Base-by-base conservation (phyloP, 306 rosid species). In the Acacia acuminata region DNA sequence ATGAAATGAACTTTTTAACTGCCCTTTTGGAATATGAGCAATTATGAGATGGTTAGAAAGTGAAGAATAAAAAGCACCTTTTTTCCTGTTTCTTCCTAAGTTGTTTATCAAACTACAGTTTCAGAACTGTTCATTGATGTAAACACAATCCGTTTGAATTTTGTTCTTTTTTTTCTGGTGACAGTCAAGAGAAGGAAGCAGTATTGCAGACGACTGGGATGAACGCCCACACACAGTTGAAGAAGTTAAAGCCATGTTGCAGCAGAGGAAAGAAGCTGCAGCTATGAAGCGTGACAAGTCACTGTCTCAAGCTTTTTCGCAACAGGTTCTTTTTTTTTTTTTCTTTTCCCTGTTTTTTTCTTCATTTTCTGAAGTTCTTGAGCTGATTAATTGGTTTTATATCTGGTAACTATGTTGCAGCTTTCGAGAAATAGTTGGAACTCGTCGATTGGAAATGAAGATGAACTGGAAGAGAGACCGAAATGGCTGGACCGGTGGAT, bases 241-340 rank as follows among this genome's bases (percentile, higher is more conserved):
- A 82, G 97, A 96, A 91, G 93, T 96, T 40, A 96, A 92, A 83
- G 99, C 98, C 24, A 92, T 93, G 97, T 92, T 96, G 82, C 94
- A 90, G 42, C 97, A 88, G 5, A 90, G 97, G 82, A 90, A 87
- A 86, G 97, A 92, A 67, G 86, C 90, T 55, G 87, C 91, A 43
- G 94, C 98, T 43, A 79, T 92, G 93, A 95, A 89, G 84, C 93
- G 92, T 63, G 99, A 94, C 55, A 93, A 83, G 77, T 82, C 88
- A 51, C 73, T 93, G 58, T 91, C 99, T 36, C 98, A 92, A 12
- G 88, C 96, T 27, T 92, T 92, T 61, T 92, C 99, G 2, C 97
- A 91, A 83, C 97, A 96, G 99, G 98, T 96, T 88, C 27, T 74
- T 15, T 51, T 24, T 32, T 30, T 32, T 30, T 75, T 13, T 5